Base-by-base conservation (phyloP, 176 grass and related monocot species). In the Thalia dealbata region DNA sequence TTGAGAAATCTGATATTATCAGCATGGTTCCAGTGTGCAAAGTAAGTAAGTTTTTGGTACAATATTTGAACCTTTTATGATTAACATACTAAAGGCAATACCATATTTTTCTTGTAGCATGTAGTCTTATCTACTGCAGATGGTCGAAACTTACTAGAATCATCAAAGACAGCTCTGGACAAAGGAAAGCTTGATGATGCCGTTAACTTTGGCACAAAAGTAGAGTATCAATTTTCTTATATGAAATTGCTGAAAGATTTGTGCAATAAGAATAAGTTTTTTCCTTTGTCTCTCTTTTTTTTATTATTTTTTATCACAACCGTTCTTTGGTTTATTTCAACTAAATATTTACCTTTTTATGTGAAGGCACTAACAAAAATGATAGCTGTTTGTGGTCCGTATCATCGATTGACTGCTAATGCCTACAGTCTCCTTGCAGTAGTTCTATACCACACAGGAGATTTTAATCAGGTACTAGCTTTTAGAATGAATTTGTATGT, bases 141-240 rank as follows among this genome's bases (percentile, higher is more conserved):
- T 85, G 88, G 90, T 60, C 79, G 88, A 46, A 99, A 99, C 75
- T 92, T 99, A 79, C 78, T 99, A 65, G 95, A 99, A 78, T 92
- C 88, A 75, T 99, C 95, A 26, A 99, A 99, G 77, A 86, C 85
- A 58, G 95, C 95, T 70, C 83, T 99, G 83, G 95, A 99, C 76
- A 99, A 99, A 91, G 95, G 95, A 85, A 95, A 99, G 50, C 78
- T 99, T 73, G 95, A 99, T 61, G 90, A 93, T 81, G 95, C 90
- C 73, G 85, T 99, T 61, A 91, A 78, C 72, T 91, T 82, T 62
- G 95, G 95, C 75, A 88, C 83, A 64, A 99, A 99, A 81, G 95
- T 99, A 78, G 68, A 68, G 16, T 56, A 22, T 3, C 18, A 45
- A 25, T 61, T 46, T 45, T 62, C 58, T 7, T 10, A 45, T 19